phyloP scores from a whole-genome alignment of 2,329 filamentous ascomycete species.

The Hymenoscyphus linearis region DNA sequence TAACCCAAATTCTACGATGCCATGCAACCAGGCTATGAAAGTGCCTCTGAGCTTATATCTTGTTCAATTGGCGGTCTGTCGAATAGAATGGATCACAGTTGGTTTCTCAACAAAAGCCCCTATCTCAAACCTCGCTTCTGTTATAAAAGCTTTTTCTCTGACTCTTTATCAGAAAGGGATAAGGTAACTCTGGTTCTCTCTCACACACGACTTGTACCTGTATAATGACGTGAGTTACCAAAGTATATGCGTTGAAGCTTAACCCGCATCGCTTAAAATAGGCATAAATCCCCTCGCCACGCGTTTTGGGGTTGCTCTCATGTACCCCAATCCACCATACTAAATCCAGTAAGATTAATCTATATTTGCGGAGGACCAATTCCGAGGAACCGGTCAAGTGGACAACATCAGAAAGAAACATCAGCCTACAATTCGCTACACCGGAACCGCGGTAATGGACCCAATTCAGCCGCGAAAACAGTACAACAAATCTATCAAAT shows the following conservation, averaged over 20 bases:
- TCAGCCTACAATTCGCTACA: neutral
- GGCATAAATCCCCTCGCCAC: neutral
- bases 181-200: too few relatives aligned
- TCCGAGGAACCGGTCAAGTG: neutral
- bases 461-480: neutral
- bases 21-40: too few relatives aligned
- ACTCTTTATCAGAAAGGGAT: too few relatives aligned
- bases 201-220: too few relatives aligned
- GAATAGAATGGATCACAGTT: too few relatives aligned
- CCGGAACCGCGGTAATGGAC: neutral
- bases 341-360: neutral
- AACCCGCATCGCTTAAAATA: neutral
- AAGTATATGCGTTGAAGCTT: neutral
- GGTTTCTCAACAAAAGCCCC: too few relatives aligned
- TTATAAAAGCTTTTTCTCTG: too few relatives aligned
- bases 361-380: neutral
- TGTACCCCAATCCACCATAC: neutral
- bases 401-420: neutral
- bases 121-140: too few relatives aligned
- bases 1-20: too few relatives aligned
- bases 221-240: neutral
- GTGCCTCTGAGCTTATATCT: too few relatives aligned
- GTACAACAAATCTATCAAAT: neutral
- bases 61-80: too few relatives aligned
- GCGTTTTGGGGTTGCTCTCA: neutral